Base-by-base conservation (phyloP, 345 rosid genomes). In the Camelina sativa region DNA sequence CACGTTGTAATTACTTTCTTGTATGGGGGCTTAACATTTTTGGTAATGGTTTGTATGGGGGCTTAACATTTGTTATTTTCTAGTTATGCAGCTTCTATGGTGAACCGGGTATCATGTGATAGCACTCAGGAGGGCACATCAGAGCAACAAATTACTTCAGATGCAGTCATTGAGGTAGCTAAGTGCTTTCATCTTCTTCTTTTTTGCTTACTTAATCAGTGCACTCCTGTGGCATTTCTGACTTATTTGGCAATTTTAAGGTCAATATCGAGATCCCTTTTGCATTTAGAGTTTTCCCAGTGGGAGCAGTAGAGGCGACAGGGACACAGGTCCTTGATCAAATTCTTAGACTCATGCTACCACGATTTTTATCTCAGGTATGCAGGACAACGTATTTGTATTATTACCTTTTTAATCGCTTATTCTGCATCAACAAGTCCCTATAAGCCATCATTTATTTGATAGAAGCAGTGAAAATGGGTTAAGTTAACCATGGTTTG, bases 291-390 rank as follows among this genome's bases (percentile, higher is more conserved):
- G 84, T 84, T 19, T 73, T 93, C 79, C 97, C 96, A 4, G 83
- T 80, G 62, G 82, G 79, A 82, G 90, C 88, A 7, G 80, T 93
- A 67, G 97, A 93, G 74, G 81, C 93, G 41, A 86, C 89, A 30
- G 98, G 98, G 75, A 79, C 89, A 22, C 91, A 84, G 76, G 83
- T 93, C 74, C 96, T 93, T 47, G 86, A 86, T 32, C 98, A 93
- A 72, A 85, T 89, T 76, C 88, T 93, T 57, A 83, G 75, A 68
- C 81, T 91, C 37, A 91, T 88, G 95, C 92, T 94, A 76, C 98
- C 98, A 0, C 95, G 96, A 69, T 90, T 94, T 76, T 86, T 90
- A 91, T 87, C 88, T 25, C 93, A 94, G 96, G 98, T 94, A 81
- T 63, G 86, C 57, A 64, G 38, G 13, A 32, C 16, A 56, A 56